Evolutionary conservation across 495 filamentous ascomycete species (phyloP).

Genomic region (Parathielavia appendiculata): DNA sequence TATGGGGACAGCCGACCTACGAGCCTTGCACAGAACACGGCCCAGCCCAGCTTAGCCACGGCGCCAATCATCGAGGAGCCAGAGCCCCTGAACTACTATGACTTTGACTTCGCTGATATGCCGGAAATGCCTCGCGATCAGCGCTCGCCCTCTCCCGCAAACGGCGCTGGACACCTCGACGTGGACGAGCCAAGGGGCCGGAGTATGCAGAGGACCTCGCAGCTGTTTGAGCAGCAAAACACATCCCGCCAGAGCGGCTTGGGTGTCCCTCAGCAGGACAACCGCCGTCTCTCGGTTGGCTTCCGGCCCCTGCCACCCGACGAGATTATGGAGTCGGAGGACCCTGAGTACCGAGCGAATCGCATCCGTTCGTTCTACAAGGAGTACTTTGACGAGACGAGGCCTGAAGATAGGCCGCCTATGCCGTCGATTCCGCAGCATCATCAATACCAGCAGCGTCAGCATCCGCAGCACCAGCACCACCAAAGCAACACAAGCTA

Average conservation of each 20-base stretch:
- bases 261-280: constrained; percentile 57
- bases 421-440: constrained; percentile 37
- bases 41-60: constrained; percentile 2
- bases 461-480: constrained; percentile 14
- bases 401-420: constrained; percentile 42
- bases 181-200: constrained; percentile 29
- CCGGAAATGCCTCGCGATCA: constrained; percentile 13
- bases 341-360: constrained; percentile 91
- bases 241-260: constrained; percentile 39
- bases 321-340: constrained; percentile 60
- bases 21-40: constrained; percentile 13
- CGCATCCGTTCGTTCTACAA: constrained; percentile 98
- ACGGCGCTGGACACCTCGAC: constrained; percentile 13
- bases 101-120: constrained; percentile 23
- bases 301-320: constrained; percentile 89
- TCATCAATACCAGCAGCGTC: constrained; percentile 28
- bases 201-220: constrained; percentile 34
- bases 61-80: constrained; percentile 28
- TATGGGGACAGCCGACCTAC: constrained; percentile 13
- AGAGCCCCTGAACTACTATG: constrained; percentile 29
- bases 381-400: constrained; percentile 93
- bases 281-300: constrained; percentile 75
- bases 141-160: constrained; percentile 14
- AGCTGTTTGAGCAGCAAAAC: constrained; percentile 33
- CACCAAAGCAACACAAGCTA: constrained; percentile 47